phyloP scores from a whole-genome alignment of 208 protist species.

The Leishmania martiniquensis region DNA sequence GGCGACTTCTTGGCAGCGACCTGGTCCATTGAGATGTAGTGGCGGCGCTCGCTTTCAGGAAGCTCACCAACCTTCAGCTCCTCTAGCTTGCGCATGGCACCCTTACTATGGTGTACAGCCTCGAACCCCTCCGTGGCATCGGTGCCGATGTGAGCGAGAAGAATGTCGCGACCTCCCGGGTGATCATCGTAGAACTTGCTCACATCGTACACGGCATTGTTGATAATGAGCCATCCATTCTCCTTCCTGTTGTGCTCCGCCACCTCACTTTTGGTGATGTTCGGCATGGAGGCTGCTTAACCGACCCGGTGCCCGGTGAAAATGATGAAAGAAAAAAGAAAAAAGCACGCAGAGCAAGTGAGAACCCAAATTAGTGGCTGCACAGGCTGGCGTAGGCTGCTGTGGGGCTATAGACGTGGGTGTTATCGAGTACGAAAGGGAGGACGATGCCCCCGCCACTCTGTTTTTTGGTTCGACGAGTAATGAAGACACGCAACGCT shows the following conservation, averaged over 20 bases:
- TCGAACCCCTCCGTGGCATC: slow-evolving; percentile 85
- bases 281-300: slow-evolving; percentile 15
- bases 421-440: not conserved
- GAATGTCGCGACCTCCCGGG: slow-evolving; percentile 78
- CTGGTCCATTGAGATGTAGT: slow-evolving; percentile 40
- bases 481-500: not conserved
- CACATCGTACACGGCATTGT: slow-evolving; percentile 81
- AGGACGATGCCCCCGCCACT: not conserved
- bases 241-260: slow-evolving; percentile 60
- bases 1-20: slow-evolving; percentile 42
- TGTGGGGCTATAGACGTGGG: not conserved
- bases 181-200: slow-evolving; percentile 81
- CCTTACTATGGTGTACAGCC: slow-evolving; percentile 58
- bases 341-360: no score
- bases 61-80: slow-evolving; percentile 56
- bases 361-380: not conserved
- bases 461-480: not conserved
- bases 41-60: slow-evolving; percentile 35
- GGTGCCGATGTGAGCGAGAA: slow-evolving; percentile 65
- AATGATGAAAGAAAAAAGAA: no score
- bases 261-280: slow-evolving; percentile 51
- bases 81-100: slow-evolving; percentile 47
- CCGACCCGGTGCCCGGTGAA: not conserved
- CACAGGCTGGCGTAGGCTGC: not conserved
- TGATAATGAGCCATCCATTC: slow-evolving; percentile 77